phyloP scores from a whole-genome alignment of 441 rosid species.

The Flueggea neowawraea region DNA sequence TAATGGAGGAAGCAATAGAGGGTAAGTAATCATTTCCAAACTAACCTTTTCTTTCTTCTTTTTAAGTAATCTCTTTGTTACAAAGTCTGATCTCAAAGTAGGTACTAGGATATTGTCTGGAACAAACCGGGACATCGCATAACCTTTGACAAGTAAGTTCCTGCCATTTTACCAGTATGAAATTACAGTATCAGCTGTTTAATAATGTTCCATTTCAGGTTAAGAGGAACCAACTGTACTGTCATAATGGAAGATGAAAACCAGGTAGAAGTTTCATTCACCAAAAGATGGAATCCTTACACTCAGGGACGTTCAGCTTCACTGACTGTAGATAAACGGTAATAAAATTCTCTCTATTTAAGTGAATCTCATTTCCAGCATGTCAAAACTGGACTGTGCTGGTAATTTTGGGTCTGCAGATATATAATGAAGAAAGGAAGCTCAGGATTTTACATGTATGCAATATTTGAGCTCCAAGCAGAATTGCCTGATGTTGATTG shows the following conservation, averaged over 20 bases:
- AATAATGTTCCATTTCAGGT: slow-evolving; percentile 26
- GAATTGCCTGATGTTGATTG: slow-evolving; percentile 73
- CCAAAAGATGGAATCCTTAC: slow-evolving; percentile 41
- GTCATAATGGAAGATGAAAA: slow-evolving; percentile 44
- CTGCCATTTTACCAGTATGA: no score
- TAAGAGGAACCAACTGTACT: slow-evolving; percentile 36
- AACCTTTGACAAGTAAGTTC: slow-evolving; percentile 35
- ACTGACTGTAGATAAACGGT: slow-evolving; percentile 79
- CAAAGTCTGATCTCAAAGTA: slow-evolving; percentile 12
- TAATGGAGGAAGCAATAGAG: slow-evolving; percentile 21
- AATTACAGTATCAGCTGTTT: no score
- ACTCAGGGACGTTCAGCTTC: slow-evolving; percentile 31
- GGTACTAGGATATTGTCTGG: slow-evolving; percentile 65
- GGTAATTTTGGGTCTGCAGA: slow-evolving; percentile 24
- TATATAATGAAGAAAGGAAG: slow-evolving; percentile 47
- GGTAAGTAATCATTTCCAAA: no score
- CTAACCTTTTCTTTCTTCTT: no score
- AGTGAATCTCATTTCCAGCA: background rate
- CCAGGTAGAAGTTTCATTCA: slow-evolving; percentile 67
- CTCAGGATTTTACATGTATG: slow-evolving; percentile 63
- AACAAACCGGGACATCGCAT: slow-evolving; percentile 24
- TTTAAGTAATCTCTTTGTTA: no score
- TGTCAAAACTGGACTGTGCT: background rate
- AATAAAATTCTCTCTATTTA: background rate
- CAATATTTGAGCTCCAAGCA: slow-evolving; percentile 51